phyloP scores from a whole-genome alignment of 2,329 filamentous ascomycete species.

The Aspergillus bombycis region DNA sequence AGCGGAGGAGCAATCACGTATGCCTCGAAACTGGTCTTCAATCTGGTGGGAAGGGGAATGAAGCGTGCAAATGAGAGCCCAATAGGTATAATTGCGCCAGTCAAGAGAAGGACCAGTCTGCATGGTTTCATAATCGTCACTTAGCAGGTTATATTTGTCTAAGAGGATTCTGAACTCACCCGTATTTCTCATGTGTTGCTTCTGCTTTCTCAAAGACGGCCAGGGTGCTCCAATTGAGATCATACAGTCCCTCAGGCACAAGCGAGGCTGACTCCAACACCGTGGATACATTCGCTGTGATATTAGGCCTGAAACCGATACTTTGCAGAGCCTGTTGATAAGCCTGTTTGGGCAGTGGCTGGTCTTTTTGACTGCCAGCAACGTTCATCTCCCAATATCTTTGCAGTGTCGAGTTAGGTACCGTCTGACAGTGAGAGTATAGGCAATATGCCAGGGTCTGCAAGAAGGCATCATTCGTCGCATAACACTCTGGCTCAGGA shows the following conservation, averaged over 20 bases:
- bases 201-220: not conserved
- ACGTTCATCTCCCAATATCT: slow-evolving; percentile 10
- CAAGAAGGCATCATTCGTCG: slow-evolving; percentile 4
- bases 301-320: not conserved
- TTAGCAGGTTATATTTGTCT: not conserved
- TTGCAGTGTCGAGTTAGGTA: not conserved
- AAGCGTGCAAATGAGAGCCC: not conserved
- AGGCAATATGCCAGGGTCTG: slow-evolving; percentile 10
- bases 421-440: not conserved
- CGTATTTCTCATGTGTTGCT: not conserved
- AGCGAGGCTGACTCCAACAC: not conserved
- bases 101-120: not conserved
- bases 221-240: not conserved
- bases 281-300: not conserved
- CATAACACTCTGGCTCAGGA: slow-evolving; percentile 3
- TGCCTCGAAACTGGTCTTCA: not conserved
- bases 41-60: not conserved
- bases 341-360: slow-evolving; percentile 1
- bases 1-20: slow-evolving; percentile 1
- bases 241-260: not conserved
- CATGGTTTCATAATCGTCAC: rapidly evolving
- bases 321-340: not conserved
- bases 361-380: not conserved
- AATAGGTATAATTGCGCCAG: not conserved
- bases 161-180: not conserved